Conservation (phyloP, 2,329 filamentous ascomycete genomes). For the Myrmaecium sp. region DNA sequence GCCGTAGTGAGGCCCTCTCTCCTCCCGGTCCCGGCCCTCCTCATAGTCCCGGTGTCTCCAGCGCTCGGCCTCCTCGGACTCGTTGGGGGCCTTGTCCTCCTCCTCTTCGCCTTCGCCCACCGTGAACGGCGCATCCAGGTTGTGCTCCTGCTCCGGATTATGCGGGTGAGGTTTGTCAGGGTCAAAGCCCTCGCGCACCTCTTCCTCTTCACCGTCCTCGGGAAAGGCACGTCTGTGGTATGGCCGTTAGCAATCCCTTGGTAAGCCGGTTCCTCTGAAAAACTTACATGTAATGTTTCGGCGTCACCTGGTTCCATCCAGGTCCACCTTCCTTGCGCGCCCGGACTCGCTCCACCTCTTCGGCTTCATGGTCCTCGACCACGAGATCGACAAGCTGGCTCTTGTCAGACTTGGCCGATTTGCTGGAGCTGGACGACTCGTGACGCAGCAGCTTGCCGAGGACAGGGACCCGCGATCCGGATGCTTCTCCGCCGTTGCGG, state of each 20-base stretch:
- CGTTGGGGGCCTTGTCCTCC: conserved; percentile 17
- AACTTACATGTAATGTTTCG: conserved; percentile 38
- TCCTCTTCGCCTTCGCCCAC: conserved; percentile 24
- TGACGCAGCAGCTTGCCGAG: conserved; percentile 25
- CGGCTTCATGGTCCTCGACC: conserved; percentile 45
- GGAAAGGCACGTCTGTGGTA: conserved; percentile 28
- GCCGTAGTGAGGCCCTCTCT: conserved; percentile 17
- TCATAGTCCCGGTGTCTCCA: conserved; percentile 24
- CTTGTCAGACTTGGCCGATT: conserved; percentile 34
- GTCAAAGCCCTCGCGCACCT: conserved; percentile 38
- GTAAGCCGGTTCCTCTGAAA: neutral
- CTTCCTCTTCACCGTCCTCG: conserved; percentile 29
- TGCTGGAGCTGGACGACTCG: conserved; percentile 29
- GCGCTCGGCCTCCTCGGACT: conserved; percentile 24
- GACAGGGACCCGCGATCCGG: conserved; percentile 13
- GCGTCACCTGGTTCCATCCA: conserved; percentile 39
- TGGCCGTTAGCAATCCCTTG: conserved; percentile 5
- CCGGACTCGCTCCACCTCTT: conserved; percentile 44
- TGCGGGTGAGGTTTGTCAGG: conserved; percentile 28
- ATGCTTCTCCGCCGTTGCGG: conserved; percentile 14
- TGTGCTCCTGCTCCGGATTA: conserved; percentile 26
- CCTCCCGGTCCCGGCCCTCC: conserved; percentile 3
- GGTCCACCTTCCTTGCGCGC: conserved; percentile 45
- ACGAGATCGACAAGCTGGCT: conserved; percentile 52
- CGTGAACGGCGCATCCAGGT: conserved; percentile 26